These are phyloP conservation scores for Posidonia australis DNA, from an alignment of 106 monocot species.

Conservation along the genomic window DNA sequence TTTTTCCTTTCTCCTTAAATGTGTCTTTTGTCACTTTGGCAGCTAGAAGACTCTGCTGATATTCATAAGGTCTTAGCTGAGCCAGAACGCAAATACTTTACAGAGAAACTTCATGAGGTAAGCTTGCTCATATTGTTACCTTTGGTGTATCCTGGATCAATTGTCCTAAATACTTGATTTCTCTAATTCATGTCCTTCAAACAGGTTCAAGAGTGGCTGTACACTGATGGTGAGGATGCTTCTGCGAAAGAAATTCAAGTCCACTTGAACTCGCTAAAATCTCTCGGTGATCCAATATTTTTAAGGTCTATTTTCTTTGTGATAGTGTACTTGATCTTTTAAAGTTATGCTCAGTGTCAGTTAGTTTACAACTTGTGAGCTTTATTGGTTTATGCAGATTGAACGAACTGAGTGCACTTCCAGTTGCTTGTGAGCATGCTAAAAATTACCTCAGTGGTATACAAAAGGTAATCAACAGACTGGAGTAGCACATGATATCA, in stretches of 20 bases:
- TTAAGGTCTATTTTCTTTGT: constrained; percentile 52
- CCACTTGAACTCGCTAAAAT: constrained; percentile 58
- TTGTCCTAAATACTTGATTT: constrained; percentile 1
- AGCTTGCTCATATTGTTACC: neutral
- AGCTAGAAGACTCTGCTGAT: constrained; percentile 74
- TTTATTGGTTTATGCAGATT: constrained; percentile 34
- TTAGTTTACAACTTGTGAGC: neutral
- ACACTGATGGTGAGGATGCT: constrained; percentile 98
- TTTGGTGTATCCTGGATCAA: neutral
- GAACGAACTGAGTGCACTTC: constrained; percentile 66
- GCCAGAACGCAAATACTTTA: constrained; percentile 50
- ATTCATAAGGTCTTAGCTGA: constrained; percentile 66
- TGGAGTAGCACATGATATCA: neutral
- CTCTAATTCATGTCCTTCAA: neutral
- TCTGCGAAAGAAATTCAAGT: constrained; percentile 76
- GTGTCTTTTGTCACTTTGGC: constrained; percentile 6
- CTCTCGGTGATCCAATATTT: constrained; percentile 89
- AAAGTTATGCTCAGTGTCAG: neutral
- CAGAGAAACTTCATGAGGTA: constrained; percentile 78
- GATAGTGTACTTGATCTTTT: neutral
- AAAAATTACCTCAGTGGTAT: constrained; percentile 49
- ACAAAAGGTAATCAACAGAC: constrained; percentile 38
- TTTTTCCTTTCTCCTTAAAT: neutral
- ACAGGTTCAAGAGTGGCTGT: constrained; percentile 98
- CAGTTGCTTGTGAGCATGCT: constrained; percentile 66